A percentile compares a stretch with the other conserved stretches of the same genome.
These are phyloP conservation scores for Melanomma pulvis-pyrius DNA, from an alignment of 495 filamentous ascomycete genomes.

Conservation along the genomic window DNA sequence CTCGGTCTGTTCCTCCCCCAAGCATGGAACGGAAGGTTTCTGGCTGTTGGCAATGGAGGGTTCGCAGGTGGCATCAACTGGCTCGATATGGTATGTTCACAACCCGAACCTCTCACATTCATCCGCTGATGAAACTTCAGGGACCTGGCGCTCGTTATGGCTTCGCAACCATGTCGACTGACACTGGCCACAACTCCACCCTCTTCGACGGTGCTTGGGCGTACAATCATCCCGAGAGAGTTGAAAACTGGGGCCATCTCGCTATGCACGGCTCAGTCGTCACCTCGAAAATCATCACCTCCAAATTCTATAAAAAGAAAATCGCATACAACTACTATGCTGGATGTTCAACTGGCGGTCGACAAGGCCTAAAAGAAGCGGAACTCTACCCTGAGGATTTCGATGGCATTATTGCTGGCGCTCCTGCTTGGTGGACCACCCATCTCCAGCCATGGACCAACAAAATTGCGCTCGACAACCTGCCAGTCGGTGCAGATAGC, in stretches of 20 bases:
- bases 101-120: not conserved
- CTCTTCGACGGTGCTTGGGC: constrained; percentile 52
- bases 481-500: constrained; percentile 47
- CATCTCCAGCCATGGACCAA: constrained; percentile 44
- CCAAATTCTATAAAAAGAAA: constrained; percentile 50
- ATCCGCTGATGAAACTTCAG: not conserved
- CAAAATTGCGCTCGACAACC: constrained; percentile 40
- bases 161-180: constrained; percentile 57
- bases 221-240: constrained; percentile 44
- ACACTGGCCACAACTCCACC: constrained; percentile 57
- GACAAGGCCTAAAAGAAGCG: constrained; percentile 58
- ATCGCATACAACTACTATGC: constrained; percentile 57
- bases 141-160: constrained; percentile 48
- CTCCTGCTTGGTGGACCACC: constrained; percentile 56
- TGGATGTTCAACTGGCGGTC: constrained; percentile 63
- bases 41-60: constrained; percentile 55
- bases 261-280: constrained; percentile 55
- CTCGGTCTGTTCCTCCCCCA: constrained; percentile 49
- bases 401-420: constrained; percentile 69
- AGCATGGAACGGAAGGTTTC: constrained; percentile 55
- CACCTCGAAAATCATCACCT: constrained; percentile 42
- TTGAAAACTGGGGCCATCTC: constrained; percentile 52
- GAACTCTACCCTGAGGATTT: constrained; percentile 60
- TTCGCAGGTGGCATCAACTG: constrained; percentile 59
- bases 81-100: constrained; percentile 53